phyloP scores from a whole-genome alignment of 306 rosid species.

The Purshia tridentata region DNA sequence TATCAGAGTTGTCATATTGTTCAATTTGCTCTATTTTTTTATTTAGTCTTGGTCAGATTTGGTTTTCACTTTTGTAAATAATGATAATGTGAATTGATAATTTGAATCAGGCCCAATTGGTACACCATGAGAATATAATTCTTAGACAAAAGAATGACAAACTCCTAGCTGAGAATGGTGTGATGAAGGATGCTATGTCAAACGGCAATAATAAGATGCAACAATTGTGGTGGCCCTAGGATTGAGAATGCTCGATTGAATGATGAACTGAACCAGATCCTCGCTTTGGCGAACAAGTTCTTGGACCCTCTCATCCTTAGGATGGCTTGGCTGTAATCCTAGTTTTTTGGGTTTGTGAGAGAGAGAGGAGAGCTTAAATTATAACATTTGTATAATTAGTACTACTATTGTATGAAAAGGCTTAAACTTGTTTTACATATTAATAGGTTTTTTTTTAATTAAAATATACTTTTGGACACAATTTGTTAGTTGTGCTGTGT shows the following conservation, averaged over 20 bases:
- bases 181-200: slow-evolving; percentile 67
- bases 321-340: too few relatives aligned
- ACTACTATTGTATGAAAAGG: too few relatives aligned
- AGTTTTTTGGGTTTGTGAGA: too few relatives aligned
- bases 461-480: too few relatives aligned
- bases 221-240: slow-evolving; percentile 76
- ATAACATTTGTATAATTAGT: too few relatives aligned
- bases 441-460: too few relatives aligned
- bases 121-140: slow-evolving; percentile 82
- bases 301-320: slow-evolving; percentile 55
- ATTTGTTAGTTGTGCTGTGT: too few relatives aligned
- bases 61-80: background rate
- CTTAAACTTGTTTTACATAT: too few relatives aligned
- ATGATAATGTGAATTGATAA: slow-evolving; percentile 7
- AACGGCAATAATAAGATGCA: slow-evolving; percentile 76
- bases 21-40: background rate
- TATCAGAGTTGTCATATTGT: background rate
- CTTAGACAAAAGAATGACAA: slow-evolving; percentile 82
- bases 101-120: slow-evolving; percentile 72
- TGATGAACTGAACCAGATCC: slow-evolving; percentile 63
- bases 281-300: slow-evolving; percentile 53
- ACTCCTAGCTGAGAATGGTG: slow-evolving; percentile 72
- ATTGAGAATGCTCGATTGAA: slow-evolving; percentile 80
- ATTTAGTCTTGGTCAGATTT: slow-evolving; percentile 3
- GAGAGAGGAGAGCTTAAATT: too few relatives aligned